Evolutionary conservation across 345 rosid genomes (phyloP).

Genomic region (Gossypium mustelinum): DNA sequence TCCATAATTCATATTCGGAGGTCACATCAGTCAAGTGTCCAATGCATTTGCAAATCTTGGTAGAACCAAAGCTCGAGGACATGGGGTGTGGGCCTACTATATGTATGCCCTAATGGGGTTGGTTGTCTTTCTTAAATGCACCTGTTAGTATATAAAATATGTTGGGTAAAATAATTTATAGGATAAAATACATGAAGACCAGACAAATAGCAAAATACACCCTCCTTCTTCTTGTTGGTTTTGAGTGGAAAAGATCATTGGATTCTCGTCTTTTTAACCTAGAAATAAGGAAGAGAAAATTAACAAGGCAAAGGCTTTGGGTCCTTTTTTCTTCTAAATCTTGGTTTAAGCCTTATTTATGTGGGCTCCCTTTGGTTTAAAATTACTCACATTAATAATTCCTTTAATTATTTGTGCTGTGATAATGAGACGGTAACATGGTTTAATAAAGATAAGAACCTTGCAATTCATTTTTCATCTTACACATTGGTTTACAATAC

Average conservation of each 20-base stretch:
- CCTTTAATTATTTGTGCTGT: not conserved
- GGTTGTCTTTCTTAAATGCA: not conserved
- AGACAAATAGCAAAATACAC: too few species aligned
- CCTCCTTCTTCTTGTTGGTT: too few species aligned
- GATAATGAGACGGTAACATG: not conserved
- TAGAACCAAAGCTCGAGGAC: not conserved
- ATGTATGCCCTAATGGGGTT: not conserved
- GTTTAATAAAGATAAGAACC: not conserved
- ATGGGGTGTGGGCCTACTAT: constrained; percentile 3
- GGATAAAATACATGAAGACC: too few species aligned
- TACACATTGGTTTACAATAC: not conserved
- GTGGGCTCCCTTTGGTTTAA: not conserved
- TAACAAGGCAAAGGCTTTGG: too few species aligned
- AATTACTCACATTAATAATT: not conserved
- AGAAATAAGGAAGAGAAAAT: too few species aligned
- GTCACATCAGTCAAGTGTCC: constrained; percentile 2
- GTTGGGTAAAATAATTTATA: too few species aligned
- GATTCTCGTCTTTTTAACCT: too few species aligned
- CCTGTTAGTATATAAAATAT: too few species aligned
- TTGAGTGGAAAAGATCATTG: too few species aligned
- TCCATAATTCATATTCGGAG: not conserved
- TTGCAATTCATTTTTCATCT: too few species aligned
- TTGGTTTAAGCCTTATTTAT: too few species aligned
- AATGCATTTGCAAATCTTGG: not conserved
- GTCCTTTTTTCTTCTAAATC: too few species aligned